Base-by-base conservation (phyloP, 805 yeast species). In the Ogataea thermomethanolica region DNA sequence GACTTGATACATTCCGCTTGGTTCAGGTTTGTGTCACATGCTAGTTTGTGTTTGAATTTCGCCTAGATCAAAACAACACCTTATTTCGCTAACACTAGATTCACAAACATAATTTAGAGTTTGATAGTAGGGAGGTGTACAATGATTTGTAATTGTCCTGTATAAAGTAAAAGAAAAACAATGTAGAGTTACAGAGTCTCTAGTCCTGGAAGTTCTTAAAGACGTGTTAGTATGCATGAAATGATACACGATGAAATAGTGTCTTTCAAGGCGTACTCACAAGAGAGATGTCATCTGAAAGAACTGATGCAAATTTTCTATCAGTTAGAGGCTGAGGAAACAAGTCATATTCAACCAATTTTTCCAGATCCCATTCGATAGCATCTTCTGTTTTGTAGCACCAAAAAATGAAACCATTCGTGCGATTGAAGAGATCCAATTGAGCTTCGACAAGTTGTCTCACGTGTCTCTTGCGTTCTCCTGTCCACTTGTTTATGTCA, bases 301-400 rank as follows among this genome's bases (percentile, higher is more conserved):
- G 90, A 82, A 69, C 84, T 86, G 69, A 77, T 73, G 85, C 84
- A 61, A 70, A 84, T 55, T 70, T 64, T 64, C 96, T 79, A 50
- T 70, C 79, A 39, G 66, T 60, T 33, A 82, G 66, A 2, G 89
- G 88, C 29, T 68, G 73, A 1, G 90, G 90, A 61, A 83, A 76
- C 34, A 83, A 55, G 3, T 66, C 76, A 25, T 66, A 54, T 13
- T 69, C 58, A 7, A 75, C 70, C 50, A 83, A 66, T 37, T 70
- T 62, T 39, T 65, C 54, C 53, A 78, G 73, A 54, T 81, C 86
- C 87, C 88, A 81, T 55, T 80, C 87, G 14, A 76, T 64, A 1
- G 84, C 75, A 40, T 62, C 56, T 53, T 82, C 89, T 0, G 86
- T 80, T 55, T 79, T 81, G 65, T 71, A 81, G 50, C 78, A 77